phyloP scores from a whole-genome alignment of 2,329 filamentous ascomycete species.

The Eutypa lata region DNA sequence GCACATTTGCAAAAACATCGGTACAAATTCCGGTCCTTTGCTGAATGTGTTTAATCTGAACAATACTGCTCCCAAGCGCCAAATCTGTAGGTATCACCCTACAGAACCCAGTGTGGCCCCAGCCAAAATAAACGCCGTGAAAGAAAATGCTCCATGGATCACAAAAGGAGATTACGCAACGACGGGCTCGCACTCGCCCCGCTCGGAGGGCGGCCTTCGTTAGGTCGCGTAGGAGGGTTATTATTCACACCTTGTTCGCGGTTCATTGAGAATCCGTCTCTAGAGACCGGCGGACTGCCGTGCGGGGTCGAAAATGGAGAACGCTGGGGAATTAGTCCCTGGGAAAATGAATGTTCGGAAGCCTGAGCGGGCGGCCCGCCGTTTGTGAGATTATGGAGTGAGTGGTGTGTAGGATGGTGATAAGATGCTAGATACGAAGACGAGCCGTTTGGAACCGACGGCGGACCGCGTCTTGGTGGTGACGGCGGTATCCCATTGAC shows the following conservation, averaged over 20 bases:
- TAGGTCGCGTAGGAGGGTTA: slow-evolving; percentile 29
- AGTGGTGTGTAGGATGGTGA: slow-evolving; percentile 27
- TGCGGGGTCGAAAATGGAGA: slow-evolving; percentile 41
- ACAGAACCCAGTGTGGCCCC: not conserved
- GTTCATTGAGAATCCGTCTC: slow-evolving; percentile 34
- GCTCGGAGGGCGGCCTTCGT: slow-evolving; percentile 39
- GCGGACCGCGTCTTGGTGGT: slow-evolving; percentile 43
- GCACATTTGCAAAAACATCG: not conserved
- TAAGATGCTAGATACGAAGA: slow-evolving; percentile 37
- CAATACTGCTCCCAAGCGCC: not conserved
- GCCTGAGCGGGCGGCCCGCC: slow-evolving; percentile 40
- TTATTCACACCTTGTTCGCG: slow-evolving; percentile 27
- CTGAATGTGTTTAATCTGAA: not conserved
- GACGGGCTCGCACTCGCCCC: slow-evolving; percentile 79
- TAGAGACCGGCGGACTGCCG: slow-evolving; percentile 42
- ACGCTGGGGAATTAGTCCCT: slow-evolving; percentile 39
- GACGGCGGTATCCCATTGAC: slow-evolving; percentile 47
- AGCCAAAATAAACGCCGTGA: not conserved
- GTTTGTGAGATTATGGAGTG: slow-evolving; percentile 32
- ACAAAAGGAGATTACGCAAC: slow-evolving; percentile 69
- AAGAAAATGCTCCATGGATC: slow-evolving; percentile 4
- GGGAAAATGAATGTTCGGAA: slow-evolving; percentile 44
- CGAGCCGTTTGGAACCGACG: slow-evolving; percentile 34
- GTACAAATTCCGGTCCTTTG: not conserved
- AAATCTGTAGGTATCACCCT: not conserved